Conservation (phyloP, 805 yeast species). For the Saccharomycopsis fibuligera region DNA sequence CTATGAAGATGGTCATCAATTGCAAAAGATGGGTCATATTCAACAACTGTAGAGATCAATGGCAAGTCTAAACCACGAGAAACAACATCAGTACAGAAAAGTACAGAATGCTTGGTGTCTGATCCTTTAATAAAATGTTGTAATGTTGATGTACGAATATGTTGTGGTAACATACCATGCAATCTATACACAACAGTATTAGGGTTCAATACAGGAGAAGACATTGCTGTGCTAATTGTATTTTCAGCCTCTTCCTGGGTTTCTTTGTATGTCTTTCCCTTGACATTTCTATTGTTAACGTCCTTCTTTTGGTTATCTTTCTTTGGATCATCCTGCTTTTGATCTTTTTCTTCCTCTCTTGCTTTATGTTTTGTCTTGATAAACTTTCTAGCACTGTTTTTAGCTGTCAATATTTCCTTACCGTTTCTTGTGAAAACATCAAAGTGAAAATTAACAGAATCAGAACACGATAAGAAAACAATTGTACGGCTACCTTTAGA, state of each 20-base stretch:
- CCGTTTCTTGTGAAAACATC: conserved; percentile 64
- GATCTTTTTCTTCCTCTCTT: conserved; percentile 30
- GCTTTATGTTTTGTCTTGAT: conserved; percentile 21
- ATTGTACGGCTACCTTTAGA: conserved; percentile 40
- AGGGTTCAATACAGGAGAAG: conserved; percentile 46
- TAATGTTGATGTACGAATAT: conserved; percentile 70
- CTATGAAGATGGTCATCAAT: conserved; percentile 94
- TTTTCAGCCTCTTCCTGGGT: background rate
- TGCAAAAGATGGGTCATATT: conserved; percentile 92
- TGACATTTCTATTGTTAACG: background rate
- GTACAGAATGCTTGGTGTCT: conserved; percentile 49
- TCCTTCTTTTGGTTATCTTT: background rate
- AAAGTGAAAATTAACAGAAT: conserved; percentile 92
- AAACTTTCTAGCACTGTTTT: conserved; percentile 5
- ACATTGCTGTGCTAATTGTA: conserved; percentile 24
- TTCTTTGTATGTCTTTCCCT: background rate
- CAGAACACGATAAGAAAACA: conserved; percentile 89
- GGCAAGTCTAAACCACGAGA: conserved; percentile 95
- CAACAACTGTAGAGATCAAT: conserved; percentile 76
- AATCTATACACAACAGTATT: conserved; percentile 55
- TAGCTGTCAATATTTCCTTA: conserved; percentile 26
- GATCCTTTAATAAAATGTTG: conserved; percentile 42
- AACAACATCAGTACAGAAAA: conserved; percentile 96
- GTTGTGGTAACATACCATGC: conserved; percentile 90
- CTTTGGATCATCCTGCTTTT: conserved; percentile 12